Evolutionary conservation across 2,329 filamentous ascomycete species (phyloP).

Genomic region (Bretziella fagacearum): DNA sequence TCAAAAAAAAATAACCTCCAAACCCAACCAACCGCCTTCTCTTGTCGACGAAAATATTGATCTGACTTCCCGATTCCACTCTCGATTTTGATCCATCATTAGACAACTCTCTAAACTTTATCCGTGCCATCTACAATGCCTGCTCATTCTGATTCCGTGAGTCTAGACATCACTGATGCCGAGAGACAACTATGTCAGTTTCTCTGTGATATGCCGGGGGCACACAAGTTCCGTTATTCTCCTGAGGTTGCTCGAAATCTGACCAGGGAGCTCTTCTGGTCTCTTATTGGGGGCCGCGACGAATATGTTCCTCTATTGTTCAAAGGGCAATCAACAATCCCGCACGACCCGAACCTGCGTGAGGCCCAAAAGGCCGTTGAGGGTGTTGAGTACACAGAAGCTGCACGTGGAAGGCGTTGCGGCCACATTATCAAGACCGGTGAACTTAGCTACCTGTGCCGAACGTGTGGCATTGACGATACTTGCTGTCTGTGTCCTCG

Average conservation of each 20-base stretch:
- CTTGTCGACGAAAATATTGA: too few species aligned
- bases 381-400: conserved; percentile 85
- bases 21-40: too few species aligned
- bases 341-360: conserved; percentile 55
- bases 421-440: conserved; percentile 94
- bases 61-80: too few species aligned
- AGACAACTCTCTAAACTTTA: too few species aligned
- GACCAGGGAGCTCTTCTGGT: conserved; percentile 68
- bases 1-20: too few species aligned
- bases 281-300: conserved; percentile 56
- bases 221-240: conserved; percentile 60
- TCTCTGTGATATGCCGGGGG: conserved; percentile 58
- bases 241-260: conserved; percentile 55
- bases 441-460: conserved; percentile 86
- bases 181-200: conserved; percentile 74
- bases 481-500: conserved; percentile 88
- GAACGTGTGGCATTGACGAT: conserved; percentile 85
- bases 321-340: conserved; percentile 47
- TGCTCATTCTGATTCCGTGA: too few species aligned
- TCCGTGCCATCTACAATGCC: too few species aligned
- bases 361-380: conserved; percentile 84
- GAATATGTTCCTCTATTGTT: conserved; percentile 71
- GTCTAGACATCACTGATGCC: too few species aligned
- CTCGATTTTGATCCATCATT: too few species aligned
- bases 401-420: conserved; percentile 80